These are phyloP conservation scores for Tinospora cordifolia DNA, from an alignment of 164 flowering plant genomes.

Conservation along the genomic window DNA sequence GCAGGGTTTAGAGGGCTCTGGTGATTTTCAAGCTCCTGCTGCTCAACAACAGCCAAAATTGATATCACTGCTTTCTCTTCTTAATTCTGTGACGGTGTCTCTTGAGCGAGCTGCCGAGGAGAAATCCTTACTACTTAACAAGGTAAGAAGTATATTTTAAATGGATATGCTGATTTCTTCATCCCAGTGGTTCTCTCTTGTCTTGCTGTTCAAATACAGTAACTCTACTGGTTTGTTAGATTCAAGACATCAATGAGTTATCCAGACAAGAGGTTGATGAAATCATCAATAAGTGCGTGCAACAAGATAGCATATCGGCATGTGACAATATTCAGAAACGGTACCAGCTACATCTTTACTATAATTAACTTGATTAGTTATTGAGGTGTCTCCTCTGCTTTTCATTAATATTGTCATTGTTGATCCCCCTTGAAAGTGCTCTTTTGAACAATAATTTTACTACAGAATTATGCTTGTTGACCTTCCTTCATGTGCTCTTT, in stretches of 20 bases:
- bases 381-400: not conserved
- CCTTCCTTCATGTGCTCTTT: not conserved
- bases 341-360: slow-evolving; percentile 25
- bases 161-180: not conserved
- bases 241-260: slow-evolving; percentile 84
- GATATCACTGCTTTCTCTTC: slow-evolving; percentile 42
- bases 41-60: slow-evolving; percentile 57
- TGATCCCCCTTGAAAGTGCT: not conserved
- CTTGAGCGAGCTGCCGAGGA: slow-evolving; percentile 87
- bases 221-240: slow-evolving; percentile 34
- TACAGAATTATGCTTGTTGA: not conserved
- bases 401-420: too few species aligned
- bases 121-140: slow-evolving; percentile 59
- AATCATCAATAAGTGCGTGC: slow-evolving; percentile 50
- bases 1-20: slow-evolving; percentile 51
- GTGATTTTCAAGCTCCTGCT: slow-evolving; percentile 29
- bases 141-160: slow-evolving; percentile 35
- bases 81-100: slow-evolving; percentile 43
- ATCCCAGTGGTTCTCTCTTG: not conserved
- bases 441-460: not conserved
- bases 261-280: slow-evolving; percentile 96
- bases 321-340: slow-evolving; percentile 75
- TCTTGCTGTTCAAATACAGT: not conserved
- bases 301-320: slow-evolving; percentile 41
- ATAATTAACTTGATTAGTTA: not conserved